These are phyloP conservation scores for Gnetum montanum DNA, from an alignment of 75 land plant genomes.

Conservation along the genomic window DNA sequence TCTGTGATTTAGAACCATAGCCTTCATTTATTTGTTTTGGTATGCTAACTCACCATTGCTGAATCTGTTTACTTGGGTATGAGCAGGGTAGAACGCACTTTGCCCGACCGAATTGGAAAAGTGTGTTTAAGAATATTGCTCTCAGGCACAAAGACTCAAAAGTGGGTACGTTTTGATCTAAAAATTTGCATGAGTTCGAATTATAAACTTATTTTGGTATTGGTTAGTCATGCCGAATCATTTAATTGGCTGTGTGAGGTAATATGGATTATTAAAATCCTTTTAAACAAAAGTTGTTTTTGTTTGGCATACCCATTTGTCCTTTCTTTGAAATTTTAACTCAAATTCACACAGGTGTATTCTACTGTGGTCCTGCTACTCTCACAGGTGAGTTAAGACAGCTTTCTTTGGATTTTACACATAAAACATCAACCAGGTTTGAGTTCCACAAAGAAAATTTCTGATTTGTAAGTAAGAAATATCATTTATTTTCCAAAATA, in stretches of 20 bases:
- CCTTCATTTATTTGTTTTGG: no score
- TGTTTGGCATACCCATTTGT: no score
- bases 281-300: no score
- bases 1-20: constrained; percentile 14
- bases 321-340: no score
- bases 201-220: no score
- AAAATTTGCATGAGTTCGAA: no score
- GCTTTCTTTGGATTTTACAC: constrained; percentile 41
- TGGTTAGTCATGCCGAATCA: no score
- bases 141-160: constrained; percentile 29
- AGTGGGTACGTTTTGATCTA: constrained; percentile 26
- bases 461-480: constrained; percentile 7
- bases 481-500: background rate
- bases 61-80: background rate
- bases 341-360: constrained; percentile 45
- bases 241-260: no score
- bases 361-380: constrained; percentile 48
- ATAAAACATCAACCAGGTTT: constrained; percentile 47
- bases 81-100: constrained; percentile 73
- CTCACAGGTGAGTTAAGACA: constrained; percentile 41
- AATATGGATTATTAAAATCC: no score
- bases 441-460: constrained; percentile 73
- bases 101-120: constrained; percentile 81
- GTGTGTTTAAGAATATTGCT: constrained; percentile 42
- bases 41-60: no score